Percentiles rank a stretch among this genome's conserved stretches.
Conservation (phyloP, 2,329 filamentous ascomycete species). For the Fusarium ambrosium region DNA sequence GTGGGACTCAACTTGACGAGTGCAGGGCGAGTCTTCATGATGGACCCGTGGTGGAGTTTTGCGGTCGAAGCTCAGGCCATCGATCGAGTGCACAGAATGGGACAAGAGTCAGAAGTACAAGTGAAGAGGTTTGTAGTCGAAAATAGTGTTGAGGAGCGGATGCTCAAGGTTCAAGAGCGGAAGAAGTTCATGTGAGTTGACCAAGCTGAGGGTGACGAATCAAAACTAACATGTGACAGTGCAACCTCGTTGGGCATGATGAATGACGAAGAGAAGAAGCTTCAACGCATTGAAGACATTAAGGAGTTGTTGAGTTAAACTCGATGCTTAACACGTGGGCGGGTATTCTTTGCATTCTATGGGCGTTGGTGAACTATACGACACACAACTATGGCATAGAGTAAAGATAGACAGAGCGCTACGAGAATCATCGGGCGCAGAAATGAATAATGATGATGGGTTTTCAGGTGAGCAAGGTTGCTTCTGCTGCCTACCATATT, state of each 20-base stretch:
- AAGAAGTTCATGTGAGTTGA: slow-evolving; percentile 92
- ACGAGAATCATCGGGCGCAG: slow-evolving; percentile 15
- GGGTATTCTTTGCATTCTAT: slow-evolving; percentile 19
- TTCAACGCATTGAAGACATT: slow-evolving; percentile 93
- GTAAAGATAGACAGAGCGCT: slow-evolving; percentile 14
- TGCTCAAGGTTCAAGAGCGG: slow-evolving; percentile 91
- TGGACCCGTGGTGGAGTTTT: slow-evolving; percentile 99
- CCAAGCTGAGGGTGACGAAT: not conserved
- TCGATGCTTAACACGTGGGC: not conserved
- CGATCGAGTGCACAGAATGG: slow-evolving; percentile 97
- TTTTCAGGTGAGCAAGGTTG: slow-evolving; percentile 21
- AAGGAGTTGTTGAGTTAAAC: slow-evolving; percentile 82
- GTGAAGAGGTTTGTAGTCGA: slow-evolving; percentile 92
- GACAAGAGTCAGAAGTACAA: slow-evolving; percentile 86
- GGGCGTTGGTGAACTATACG: slow-evolving; percentile 31
- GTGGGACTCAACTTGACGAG: slow-evolving; percentile 94
- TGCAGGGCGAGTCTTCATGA: slow-evolving; percentile 94
- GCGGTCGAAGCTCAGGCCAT: slow-evolving; percentile 97
- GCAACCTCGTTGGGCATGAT: slow-evolving; percentile 97
- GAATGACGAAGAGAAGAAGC: slow-evolving; percentile 91
- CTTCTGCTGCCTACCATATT: slow-evolving; percentile 17
- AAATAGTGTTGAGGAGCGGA: slow-evolving; percentile 93
- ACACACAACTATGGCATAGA: slow-evolving; percentile 25
- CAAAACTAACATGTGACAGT: slow-evolving; percentile 60
- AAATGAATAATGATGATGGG: slow-evolving; percentile 24